Base-by-base conservation (phyloP, 176 grass and related monocot genomes). In the Areca catechu region DNA sequence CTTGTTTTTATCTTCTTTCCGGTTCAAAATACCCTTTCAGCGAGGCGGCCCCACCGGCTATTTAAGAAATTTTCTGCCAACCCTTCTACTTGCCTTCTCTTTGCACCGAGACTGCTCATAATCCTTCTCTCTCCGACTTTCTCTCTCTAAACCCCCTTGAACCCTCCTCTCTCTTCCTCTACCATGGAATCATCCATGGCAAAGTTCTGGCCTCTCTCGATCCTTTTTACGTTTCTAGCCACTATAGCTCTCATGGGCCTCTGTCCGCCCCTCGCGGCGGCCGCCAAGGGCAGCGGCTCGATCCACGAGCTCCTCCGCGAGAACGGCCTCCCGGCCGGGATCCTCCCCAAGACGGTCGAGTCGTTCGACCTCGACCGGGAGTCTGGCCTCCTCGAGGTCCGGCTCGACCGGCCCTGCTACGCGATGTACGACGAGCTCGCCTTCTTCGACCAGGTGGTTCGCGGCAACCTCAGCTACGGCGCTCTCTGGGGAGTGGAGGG, bases 381-480 rank as follows among this genome's bases (percentile, higher is more conserved):
- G 1, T 84, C 66, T 18, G 91, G 91, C 7, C 65, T 90, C 7
- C 77, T 96, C 4, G 69, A 82, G 60, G 80, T 88, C 47, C 72
- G 78, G 60, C 74, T 96, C 55, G 55, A 66, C 5, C 28, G 66
- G 51, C 71, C 83, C 56, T 96, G 91, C 86, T 96, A 87, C 67
- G 91, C 80, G 30, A 74, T 61, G 56, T 90, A 81, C 73, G 83
- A 80, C 24, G 71, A 71, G 17, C 54, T 71, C 51, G 86, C 91
- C 37, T 82, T 27, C 83, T 96, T 96, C 71, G 80, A 84, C 60
- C 54, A 54, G 60, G 69, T 76, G 68, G 72, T 96, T 30, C 71
- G 80, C 3, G 91, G 91, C 7, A 96, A 96, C 77, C 91, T 96
- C 59, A 96, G 86, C 71, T 71, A 62, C 49, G 86, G 91, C 34